Evolutionary conservation across 257 asterid species (phyloP).

Genomic region (Jacaranda copaia): DNA sequence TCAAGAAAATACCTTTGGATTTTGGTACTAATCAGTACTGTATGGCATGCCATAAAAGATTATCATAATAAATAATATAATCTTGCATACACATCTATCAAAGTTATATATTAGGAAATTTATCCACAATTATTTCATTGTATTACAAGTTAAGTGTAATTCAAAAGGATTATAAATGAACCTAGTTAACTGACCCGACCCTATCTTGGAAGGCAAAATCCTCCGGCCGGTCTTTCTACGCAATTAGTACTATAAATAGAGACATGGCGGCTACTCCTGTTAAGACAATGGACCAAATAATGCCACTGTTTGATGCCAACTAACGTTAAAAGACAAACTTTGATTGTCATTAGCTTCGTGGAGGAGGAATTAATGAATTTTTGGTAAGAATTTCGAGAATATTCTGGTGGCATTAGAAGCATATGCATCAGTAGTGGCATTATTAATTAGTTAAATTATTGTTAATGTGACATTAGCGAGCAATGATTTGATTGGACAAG

Average conservation of each 20-base stretch:
- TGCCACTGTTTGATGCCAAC: constrained; percentile 34
- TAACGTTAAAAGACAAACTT: constrained; percentile 38
- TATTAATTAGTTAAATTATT: constrained; percentile 17
- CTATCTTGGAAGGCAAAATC: neutral
- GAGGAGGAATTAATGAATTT: constrained; percentile 1
- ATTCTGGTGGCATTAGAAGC: constrained; percentile 47
- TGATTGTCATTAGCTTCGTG: constrained; percentile 33
- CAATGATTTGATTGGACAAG: constrained; percentile 46
- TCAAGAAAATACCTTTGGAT: no score
- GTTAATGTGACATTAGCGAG: constrained; percentile 34
- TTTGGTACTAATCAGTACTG: no score
- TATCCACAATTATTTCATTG: no score
- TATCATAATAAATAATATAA: no score
- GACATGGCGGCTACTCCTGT: constrained; percentile 19
- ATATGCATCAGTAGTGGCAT: constrained; percentile 37
- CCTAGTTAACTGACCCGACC: neutral
- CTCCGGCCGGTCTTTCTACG: neutral
- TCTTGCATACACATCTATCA: no score
- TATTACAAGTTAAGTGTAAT: no score
- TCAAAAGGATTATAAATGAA: neutral
- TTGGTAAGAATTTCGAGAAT: constrained; percentile 29
- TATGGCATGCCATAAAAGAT: no score
- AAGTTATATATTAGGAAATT: no score
- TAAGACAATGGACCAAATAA: constrained; percentile 2
- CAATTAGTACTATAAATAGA: neutral